A percentile compares a stretch with the other conserved stretches of the same genome.
These are phyloP conservation scores for Trypanosoma caninum DNA, from an alignment of 208 protist species.

Conservation along the genomic window DNA sequence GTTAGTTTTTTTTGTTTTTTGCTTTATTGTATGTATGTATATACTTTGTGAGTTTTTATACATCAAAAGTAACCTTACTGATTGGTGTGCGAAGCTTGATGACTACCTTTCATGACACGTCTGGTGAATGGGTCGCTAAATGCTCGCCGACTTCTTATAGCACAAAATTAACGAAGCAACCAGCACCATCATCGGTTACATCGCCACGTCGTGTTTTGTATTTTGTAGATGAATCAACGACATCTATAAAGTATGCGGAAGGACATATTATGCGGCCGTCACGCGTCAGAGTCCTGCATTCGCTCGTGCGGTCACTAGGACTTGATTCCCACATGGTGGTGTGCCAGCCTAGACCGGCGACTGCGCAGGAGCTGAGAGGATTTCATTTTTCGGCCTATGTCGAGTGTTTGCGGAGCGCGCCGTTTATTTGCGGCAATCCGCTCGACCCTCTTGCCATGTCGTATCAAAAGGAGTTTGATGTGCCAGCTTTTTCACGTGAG, in stretches of 20 bases:
- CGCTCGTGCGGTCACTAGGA: conserved; percentile 71
- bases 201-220: conserved; percentile 54
- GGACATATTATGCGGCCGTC: conserved; percentile 76
- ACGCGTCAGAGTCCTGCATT: conserved; percentile 62
- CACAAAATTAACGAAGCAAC: too few species aligned
- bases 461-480: conserved; percentile 81
- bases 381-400: conserved; percentile 77
- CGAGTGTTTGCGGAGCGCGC: conserved; percentile 58
- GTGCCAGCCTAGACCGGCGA: conserved; percentile 51
- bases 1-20: too few species aligned
- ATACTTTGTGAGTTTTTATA: too few species aligned
- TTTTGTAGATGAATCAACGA: conserved; percentile 70
- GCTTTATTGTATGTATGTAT: too few species aligned
- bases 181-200: not conserved
- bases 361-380: conserved; percentile 48
- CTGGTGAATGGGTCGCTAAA: too few species aligned
- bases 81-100: too few species aligned
- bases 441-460: conserved; percentile 47
- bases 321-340: conserved; percentile 56
- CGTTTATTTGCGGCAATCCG: conserved; percentile 65
- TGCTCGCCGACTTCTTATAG: too few species aligned
- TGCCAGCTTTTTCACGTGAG: conserved; percentile 49
- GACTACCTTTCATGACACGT: too few species aligned
- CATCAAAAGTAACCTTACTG: too few species aligned
- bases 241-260: conserved; percentile 65